Evolutionary conservation across 495 filamentous ascomycete species (phyloP), one percentile per base, ranked within the genome.

Genomic region (Cladorrhinum samala): DNA sequence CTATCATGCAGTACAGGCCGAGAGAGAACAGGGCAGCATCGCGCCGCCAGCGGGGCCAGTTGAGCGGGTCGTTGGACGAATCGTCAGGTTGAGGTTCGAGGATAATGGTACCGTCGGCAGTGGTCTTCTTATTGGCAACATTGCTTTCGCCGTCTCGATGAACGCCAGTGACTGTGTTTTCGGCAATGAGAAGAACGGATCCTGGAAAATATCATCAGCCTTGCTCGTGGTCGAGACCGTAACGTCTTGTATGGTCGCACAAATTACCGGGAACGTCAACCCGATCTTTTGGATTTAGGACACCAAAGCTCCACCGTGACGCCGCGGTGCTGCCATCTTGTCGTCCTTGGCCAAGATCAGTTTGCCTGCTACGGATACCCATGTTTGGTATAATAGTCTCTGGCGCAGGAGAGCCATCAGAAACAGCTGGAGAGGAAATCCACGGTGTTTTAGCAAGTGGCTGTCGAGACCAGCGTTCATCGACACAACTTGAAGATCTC

Each of bases 51-150:
- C 75, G 67, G 2, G 88, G 83, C 93, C 93, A 98, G 60, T 96
- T 98, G 39, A 98, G 69, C 0, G 91, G 93, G 60, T 98, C 92
- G 55, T 98, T 95, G 19, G 76, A 71, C 0, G 88, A 88, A 38
- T 94, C 88, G 41, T 96, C 91, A 1, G 93, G 92, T 62, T 96
- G 93, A 0, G 92, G 92, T 1, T 94, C 84, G 6, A 98, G 72
- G 50, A 98, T 87, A 57, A 96, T 89, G 48, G 81, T 82, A 25
- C 92, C 93, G 68, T 95, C 83, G 18, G 73, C 64, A 5, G 91
- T 96, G 54, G 75, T 84, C 71, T 96, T 96, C 67, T 81, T 82
- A 50, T 74, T 74, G n/a, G 42, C 16, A 13, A 19, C 6, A 73
- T 74, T 49, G 51, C 68, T 57, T n/a, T 65, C 67, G 56, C 56